Evolutionary conservation across 108 stramenopile species (phyloP), one percentile per base, ranked within the genome.

Genomic region (Fragilariopsis cylindrus): DNA sequence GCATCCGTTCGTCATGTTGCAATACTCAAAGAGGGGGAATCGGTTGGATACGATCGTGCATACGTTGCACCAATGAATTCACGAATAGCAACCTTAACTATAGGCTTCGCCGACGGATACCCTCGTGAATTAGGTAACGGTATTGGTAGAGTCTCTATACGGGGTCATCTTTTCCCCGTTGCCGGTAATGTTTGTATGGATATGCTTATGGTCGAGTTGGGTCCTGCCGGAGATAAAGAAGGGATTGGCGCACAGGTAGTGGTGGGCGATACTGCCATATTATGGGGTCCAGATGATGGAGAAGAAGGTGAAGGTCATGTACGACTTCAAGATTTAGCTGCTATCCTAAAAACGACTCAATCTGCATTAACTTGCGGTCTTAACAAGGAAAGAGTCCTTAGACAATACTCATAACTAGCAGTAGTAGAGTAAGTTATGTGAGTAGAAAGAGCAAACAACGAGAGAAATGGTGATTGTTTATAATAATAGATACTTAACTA

Each of bases 171-270:
- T 8, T 90, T 84, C 70, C 82, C 86, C 5, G 81, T 92, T 21
- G 92, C 82, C 13, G 92, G 92, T n/a, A 92, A 90, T 57, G 84
- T 92, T 30, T 92, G 89, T 73, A 90, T 92, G 92, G 92, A 92
- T 65, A 90, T 92, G 91, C 16, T 89, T 46, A 92, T 90, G 89
- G 87, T 92, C 2, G 77, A 88, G 49, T 77, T 90, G 50, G 87
- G 86, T 4, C 69, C 84, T 30, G 80, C 85, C 11, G 82, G 56
- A 63, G 85, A 84, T 45, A 54, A 45, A 21, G 77, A 71, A 5
- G 76, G 86, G 45, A 30, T 70, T 0, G 86, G 86, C 1, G 81
- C 85, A 4, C 44, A 64, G 8, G 83, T 88, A 13, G 72, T 48
- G 1, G 90, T 91, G 40, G 90, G 90, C 40, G 90, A 91, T 60